These are phyloP conservation scores for Metschnikowia amazonensis DNA, from an alignment of 805 yeast species.

Conservation along the genomic window DNA sequence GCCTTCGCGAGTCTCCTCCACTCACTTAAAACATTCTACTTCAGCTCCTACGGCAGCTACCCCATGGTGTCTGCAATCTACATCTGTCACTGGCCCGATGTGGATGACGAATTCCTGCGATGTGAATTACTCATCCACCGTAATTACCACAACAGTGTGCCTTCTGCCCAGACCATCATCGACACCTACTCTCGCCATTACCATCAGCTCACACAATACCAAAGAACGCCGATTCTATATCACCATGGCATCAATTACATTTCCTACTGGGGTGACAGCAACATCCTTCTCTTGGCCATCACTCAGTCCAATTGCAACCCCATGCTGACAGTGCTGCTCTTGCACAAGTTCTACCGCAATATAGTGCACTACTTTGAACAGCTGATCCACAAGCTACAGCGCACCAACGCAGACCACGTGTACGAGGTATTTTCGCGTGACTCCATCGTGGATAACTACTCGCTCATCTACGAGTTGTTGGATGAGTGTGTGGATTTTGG, in stretches of 20 bases:
- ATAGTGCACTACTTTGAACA: conserved; percentile 26
- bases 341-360: conserved; percentile 37
- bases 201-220: conserved; percentile 13
- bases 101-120: conserved; percentile 19
- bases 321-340: conserved; percentile 54
- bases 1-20: no score
- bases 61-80: conserved; percentile 38
- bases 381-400: conserved; percentile 1
- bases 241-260: conserved; percentile 52
- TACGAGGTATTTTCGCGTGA: conserved; percentile 30
- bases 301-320: conserved; percentile 48
- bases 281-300: conserved; percentile 41
- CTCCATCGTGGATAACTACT: conserved; percentile 65
- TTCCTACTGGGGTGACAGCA: conserved; percentile 46
- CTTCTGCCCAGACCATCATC: conserved; percentile 22
- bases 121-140: conserved; percentile 36
- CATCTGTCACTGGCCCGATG: conserved; percentile 34
- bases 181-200: conserved; percentile 24
- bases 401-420: neutral
- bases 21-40: no score
- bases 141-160: conserved; percentile 31
- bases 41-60: neutral
- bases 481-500: conserved; percentile 92
- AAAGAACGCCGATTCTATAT: conserved; percentile 41
- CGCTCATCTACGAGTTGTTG: conserved; percentile 72